Percentiles rank a stretch among this genome's conserved stretches.
These are phyloP conservation scores for Penstemon newberryi DNA, from an alignment of 257 asterid species.

Conservation along the genomic window DNA sequence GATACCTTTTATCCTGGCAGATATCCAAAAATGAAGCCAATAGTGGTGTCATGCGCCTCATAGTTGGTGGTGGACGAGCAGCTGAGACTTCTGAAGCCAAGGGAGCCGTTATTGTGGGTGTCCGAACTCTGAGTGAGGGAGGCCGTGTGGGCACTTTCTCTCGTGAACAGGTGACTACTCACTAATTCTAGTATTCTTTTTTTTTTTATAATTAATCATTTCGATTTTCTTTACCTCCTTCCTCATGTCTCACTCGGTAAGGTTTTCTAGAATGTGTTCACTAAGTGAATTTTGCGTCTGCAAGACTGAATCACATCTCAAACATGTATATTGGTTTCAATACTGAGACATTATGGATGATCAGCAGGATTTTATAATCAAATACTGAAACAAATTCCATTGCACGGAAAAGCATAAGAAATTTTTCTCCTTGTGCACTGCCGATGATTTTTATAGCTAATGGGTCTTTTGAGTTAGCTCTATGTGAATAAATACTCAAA, in stretches of 20 bases:
- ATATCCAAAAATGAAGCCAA: conserved; percentile 86
- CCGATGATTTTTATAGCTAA: conserved; percentile 12
- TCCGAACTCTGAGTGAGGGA: conserved; percentile 97
- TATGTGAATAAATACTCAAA: background rate
- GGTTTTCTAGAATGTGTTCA: conserved; percentile 1
- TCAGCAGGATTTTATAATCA: background rate
- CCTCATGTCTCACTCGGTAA: background rate
- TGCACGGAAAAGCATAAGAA: background rate
- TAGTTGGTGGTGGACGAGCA: conserved; percentile 99
- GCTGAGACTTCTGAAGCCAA: conserved; percentile 74
- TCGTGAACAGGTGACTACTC: conserved; percentile 82
- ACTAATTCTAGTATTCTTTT: conserved; percentile 1
- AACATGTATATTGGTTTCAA: background rate
- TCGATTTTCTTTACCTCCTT: background rate
- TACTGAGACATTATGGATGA: conserved; percentile 4
- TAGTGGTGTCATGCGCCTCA: conserved; percentile 98
- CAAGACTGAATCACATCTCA: conserved; percentile 2
- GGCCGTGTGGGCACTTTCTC: conserved; percentile 97
- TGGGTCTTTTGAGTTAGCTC: conserved; percentile 11
- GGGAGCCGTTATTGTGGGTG: conserved; percentile 97
- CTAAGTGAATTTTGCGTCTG: background rate
- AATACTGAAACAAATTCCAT: background rate
- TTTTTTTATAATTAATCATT: background rate
- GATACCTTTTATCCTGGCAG: conserved; percentile 40
- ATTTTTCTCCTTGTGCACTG: background rate